Evolutionary conservation across 768 basidiomycete genomes (phyloP).

Genomic region (Lanmaoa pseudosensibilis): DNA sequence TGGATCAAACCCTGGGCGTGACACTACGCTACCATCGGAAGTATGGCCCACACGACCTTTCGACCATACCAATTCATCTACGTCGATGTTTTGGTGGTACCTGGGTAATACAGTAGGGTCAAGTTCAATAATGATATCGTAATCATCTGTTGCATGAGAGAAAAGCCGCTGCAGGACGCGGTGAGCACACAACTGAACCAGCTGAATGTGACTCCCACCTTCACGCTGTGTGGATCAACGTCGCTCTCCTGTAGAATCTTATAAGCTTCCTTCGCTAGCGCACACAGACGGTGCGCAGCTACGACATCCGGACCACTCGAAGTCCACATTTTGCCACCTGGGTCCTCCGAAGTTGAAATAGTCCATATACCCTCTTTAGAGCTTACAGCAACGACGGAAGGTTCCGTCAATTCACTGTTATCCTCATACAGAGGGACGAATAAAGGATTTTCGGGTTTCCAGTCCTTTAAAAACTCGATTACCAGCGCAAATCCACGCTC

Average conservation of each 20-base stretch:
- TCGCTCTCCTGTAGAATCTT: constrained; percentile 55
- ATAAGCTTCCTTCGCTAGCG: constrained; percentile 76
- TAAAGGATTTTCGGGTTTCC: constrained; percentile 79
- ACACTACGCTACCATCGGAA: constrained; percentile 34
- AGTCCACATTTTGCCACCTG: constrained; percentile 77
- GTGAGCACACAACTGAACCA: background rate
- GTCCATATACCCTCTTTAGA: constrained; percentile 63
- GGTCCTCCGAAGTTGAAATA: constrained; percentile 76
- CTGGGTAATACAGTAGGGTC: constrained; percentile 64
- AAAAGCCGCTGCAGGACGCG: constrained; percentile 65
- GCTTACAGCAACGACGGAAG: constrained; percentile 29
- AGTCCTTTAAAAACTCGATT: constrained; percentile 70
- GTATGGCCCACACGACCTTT: constrained; percentile 26
- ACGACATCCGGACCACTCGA: constrained; percentile 61
- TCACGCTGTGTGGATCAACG: constrained; percentile 50
- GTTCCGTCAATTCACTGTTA: constrained; percentile 1
- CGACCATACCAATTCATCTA: constrained; percentile 49
- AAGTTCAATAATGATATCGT: constrained; percentile 81
- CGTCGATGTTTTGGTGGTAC: constrained; percentile 68
- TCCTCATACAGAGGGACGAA: constrained; percentile 69
- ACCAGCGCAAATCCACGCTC: constrained; percentile 78
- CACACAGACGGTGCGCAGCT: constrained; percentile 69
- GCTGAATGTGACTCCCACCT: constrained; percentile 43
- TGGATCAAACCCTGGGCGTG: constrained; percentile 80
- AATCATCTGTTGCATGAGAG: constrained; percentile 78